Evolutionary conservation across 2,329 filamentous ascomycete genomes (phyloP).

Genomic region (Colletotrichum tabaci): DNA sequence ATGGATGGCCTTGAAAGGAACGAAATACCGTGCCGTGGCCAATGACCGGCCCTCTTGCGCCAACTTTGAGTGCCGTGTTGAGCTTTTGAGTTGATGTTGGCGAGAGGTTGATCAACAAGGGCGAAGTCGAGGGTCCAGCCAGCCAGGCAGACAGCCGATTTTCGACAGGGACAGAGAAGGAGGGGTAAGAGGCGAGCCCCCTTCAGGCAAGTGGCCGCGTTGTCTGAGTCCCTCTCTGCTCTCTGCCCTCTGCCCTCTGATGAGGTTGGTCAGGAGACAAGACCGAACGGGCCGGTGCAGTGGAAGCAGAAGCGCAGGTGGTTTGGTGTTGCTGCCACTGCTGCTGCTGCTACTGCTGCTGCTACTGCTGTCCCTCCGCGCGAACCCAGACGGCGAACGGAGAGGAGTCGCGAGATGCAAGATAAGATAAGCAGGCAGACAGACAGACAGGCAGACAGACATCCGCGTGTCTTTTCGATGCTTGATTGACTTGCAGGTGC

Average conservation of each 20-base stretch:
- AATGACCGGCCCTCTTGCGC: background rate
- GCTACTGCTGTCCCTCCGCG: too few species aligned
- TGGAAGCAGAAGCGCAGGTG: background rate
- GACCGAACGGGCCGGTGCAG: constrained; percentile 16
- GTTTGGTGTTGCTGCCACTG: background rate
- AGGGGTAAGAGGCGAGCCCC: background rate
- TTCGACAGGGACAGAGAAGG: background rate
- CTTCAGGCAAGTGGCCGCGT: constrained; percentile 28
- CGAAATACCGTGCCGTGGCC: background rate
- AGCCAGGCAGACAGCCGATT: background rate
- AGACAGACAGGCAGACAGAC: background rate
- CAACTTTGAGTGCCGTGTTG: background rate
- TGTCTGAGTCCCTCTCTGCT: background rate
- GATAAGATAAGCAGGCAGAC: background rate
- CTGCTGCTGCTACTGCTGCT: too few species aligned
- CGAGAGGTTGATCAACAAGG: background rate
- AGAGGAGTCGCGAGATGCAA: background rate
- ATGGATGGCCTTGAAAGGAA: too few species aligned
- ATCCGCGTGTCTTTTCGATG: background rate
- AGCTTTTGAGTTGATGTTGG: background rate
- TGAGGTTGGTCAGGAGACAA: constrained; percentile 4
- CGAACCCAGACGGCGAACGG: too few species aligned
- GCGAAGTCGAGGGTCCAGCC: background rate
- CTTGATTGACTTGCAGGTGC: constrained; percentile 5
- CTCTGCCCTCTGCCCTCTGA: background rate